Evolutionary conservation across 1,139 yeast genomes (phyloP).

Genomic region (Suhomyces terraborum): DNA sequence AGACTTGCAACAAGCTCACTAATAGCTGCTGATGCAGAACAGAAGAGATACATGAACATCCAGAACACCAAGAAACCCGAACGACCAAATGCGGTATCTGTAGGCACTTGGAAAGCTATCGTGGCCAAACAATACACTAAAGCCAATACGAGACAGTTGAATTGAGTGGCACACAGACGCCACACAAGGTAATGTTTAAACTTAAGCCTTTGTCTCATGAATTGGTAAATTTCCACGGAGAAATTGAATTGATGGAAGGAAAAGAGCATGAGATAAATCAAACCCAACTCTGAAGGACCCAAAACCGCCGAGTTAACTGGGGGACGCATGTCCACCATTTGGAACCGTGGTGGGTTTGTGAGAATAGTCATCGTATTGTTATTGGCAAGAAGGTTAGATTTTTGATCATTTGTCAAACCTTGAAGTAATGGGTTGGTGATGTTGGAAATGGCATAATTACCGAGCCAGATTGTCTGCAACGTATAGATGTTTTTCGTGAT

Average conservation of each 20-base stretch:
- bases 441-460: slow-evolving; percentile 23
- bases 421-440: slow-evolving; percentile 28
- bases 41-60: slow-evolving; percentile 46
- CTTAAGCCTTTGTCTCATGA: slow-evolving; percentile 34
- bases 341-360: slow-evolving; percentile 25
- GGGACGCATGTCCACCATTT: slow-evolving; percentile 26
- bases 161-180: slow-evolving; percentile 49
- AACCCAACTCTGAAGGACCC: slow-evolving; percentile 39
- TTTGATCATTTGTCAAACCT: slow-evolving; percentile 17
- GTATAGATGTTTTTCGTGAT: slow-evolving; percentile 41
- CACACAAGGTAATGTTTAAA: slow-evolving; percentile 50
- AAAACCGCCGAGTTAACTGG: slow-evolving; percentile 25
- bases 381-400: slow-evolving; percentile 17
- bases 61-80: slow-evolving; percentile 59
- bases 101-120: slow-evolving; percentile 60
- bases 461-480: slow-evolving; percentile 31
- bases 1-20: slow-evolving; percentile 47
- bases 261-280: slow-evolving; percentile 36
- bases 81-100: slow-evolving; percentile 54
- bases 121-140: slow-evolving; percentile 58
- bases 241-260: slow-evolving; percentile 39
- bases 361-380: slow-evolving; percentile 23
- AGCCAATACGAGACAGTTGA: slow-evolving; percentile 53
- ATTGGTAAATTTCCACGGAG: slow-evolving; percentile 25
- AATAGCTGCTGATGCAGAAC: slow-evolving; percentile 61